phyloP scores from a whole-genome alignment of 129 eudicot genomes.

The Helianthus annuus region HanXRQr2.0-SUNRISE NC_035444.2:96337341-96337840 shows the following conservation, averaged over 20 bases:
- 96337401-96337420: background rate
- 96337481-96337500: slow-evolving; percentile 30
- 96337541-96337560: slow-evolving; percentile 12
- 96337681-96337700: no score
- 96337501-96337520: slow-evolving; percentile 29
- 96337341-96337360: slow-evolving; percentile 44
- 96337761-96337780: no score
- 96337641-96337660: no score
- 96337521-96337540: slow-evolving; percentile 16
- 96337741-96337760: no score
- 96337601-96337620: background rate
- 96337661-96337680: no score
- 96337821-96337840: no score
- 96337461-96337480: slow-evolving; percentile 39
- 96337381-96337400: background rate
- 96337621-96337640: no score
- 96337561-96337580: background rate
- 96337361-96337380: slow-evolving; percentile 10
- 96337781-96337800: no score
- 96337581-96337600: background rate
- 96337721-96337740: no score
- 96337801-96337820: no score
- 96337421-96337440: slow-evolving; percentile 33
- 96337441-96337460: slow-evolving; percentile 37
- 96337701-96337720: no score